Conservation (phyloP, 2,329 filamentous ascomycete genomes). For the Claviceps cyperi region DNA sequence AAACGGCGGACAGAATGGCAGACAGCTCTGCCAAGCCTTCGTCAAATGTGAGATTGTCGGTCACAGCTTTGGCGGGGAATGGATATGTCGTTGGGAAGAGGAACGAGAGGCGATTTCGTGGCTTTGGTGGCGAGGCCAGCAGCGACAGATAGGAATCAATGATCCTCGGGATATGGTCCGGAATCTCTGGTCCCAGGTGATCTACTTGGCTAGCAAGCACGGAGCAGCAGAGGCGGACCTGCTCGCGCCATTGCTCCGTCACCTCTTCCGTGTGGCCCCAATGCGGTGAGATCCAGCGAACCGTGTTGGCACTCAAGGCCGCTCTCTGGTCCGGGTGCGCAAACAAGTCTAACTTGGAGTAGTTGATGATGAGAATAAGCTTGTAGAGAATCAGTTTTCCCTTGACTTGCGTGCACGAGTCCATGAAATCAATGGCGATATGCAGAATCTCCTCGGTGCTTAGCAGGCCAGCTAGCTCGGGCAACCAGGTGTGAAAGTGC, state of each 20-base stretch:
- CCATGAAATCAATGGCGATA: conserved; percentile 85
- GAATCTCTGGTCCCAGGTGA: conserved; percentile 64
- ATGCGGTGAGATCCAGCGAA: conserved; percentile 82
- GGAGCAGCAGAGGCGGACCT: conserved; percentile 85
- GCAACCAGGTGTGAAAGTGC: conserved; percentile 95
- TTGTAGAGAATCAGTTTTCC: conserved; percentile 89
- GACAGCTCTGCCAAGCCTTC: conserved; percentile 82
- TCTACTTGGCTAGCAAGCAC: conserved; percentile 77
- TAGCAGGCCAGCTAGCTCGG: conserved; percentile 67
- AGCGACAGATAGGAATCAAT: conserved; percentile 79
- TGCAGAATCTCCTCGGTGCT: conserved; percentile 75
- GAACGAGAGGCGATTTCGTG: conserved; percentile 60
- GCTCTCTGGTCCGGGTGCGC: conserved; percentile 60
- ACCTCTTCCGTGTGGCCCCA: conserved; percentile 68
- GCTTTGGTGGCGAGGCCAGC: conserved; percentile 36
- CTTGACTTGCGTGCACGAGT: conserved; percentile 74
- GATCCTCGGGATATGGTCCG: conserved; percentile 80
- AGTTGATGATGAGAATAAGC: conserved; percentile 82
- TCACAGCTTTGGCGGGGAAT: conserved; percentile 60
- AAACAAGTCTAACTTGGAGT: conserved; percentile 71
- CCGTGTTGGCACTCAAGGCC: conserved; percentile 64
- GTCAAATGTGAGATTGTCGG: conserved; percentile 52
- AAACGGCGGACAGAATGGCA: conserved; percentile 69
- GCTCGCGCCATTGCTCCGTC: conserved; percentile 78
- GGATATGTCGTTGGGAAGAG: conserved; percentile 85